A percentile compares a stretch with the other conserved stretches of the same genome.
Conservation (phyloP, 164 flowering plant species). For the Magnolia sinica region DNA sequence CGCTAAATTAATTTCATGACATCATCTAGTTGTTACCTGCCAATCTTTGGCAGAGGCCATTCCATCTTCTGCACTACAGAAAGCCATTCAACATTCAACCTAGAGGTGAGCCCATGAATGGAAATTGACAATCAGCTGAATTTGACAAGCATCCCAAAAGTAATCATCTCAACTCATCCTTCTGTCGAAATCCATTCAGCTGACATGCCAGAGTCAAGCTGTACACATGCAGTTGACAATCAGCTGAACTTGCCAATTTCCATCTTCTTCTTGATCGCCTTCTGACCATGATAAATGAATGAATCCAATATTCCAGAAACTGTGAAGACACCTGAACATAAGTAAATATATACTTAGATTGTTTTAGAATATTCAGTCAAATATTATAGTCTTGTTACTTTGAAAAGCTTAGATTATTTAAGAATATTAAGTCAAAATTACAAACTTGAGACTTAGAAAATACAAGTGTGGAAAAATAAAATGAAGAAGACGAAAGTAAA, state of each 20-base stretch:
- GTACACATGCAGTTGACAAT: neutral
- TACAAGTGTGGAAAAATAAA: neutral
- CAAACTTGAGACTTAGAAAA: neutral
- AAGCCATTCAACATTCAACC: neutral
- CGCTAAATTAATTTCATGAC: too few relatives aligned
- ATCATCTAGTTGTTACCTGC: neutral
- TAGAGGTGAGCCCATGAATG: neutral
- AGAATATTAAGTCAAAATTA: neutral
- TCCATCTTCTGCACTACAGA: neutral
- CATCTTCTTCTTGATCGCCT: conserved; percentile 57
- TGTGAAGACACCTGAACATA: conserved; percentile 57
- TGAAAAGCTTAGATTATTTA: neutral
- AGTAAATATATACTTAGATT: neutral
- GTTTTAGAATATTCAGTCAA: neutral
- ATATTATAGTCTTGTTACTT: neutral
- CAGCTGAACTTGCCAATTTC: conserved; percentile 48
- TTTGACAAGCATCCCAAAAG: too few relatives aligned
- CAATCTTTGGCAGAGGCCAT: neutral
- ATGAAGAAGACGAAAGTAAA: too few relatives aligned
- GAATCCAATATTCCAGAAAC: conserved; percentile 69
- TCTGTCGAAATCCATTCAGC: too few relatives aligned
- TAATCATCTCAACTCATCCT: too few relatives aligned
- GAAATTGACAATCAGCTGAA: neutral
- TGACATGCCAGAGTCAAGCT: too few relatives aligned
- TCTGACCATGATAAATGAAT: conserved; percentile 61